phyloP scores from a whole-genome alignment of 2,329 filamentous ascomycete genomes.

The Hymenotorrendiella dingleyae region DNA sequence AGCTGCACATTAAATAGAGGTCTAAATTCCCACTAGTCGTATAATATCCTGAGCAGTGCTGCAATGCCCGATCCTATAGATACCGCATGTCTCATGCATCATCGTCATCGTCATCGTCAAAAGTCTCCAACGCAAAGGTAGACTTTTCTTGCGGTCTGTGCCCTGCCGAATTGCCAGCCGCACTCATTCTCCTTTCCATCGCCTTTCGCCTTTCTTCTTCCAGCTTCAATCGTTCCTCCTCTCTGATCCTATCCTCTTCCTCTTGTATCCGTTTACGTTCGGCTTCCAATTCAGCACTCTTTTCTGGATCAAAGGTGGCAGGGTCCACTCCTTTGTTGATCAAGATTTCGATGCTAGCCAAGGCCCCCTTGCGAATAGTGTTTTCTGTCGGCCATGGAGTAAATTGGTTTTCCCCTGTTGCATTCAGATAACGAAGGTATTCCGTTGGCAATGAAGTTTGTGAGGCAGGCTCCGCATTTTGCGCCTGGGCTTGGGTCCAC shows the following conservation, averaged over 20 bases:
- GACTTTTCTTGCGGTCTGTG: slow-evolving; percentile 31
- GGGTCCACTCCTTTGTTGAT: slow-evolving; percentile 57
- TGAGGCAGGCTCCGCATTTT: slow-evolving; percentile 14
- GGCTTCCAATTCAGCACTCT: slow-evolving; percentile 32
- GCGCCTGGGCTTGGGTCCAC: slow-evolving; percentile 14
- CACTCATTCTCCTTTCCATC: slow-evolving; percentile 24
- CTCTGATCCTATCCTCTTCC: slow-evolving; percentile 31
- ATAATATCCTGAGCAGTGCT: too few relatives aligned
- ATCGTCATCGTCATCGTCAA: slow-evolving; percentile 35
- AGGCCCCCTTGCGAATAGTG: slow-evolving; percentile 60
- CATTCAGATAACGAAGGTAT: slow-evolving; percentile 42
- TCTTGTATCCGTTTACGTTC: slow-evolving; percentile 22
- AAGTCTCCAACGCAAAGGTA: slow-evolving; percentile 36
- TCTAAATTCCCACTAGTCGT: too few relatives aligned
- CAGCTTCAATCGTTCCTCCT: slow-evolving; percentile 27
- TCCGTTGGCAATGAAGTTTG: slow-evolving; percentile 29
- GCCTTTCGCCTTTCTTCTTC: slow-evolving; percentile 18
- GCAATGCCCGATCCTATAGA: too few relatives aligned
- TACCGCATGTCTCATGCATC: too few relatives aligned
- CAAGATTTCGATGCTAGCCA: slow-evolving; percentile 59
- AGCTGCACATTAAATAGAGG: too few relatives aligned
- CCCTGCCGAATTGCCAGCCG: slow-evolving; percentile 11
- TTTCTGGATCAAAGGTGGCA: slow-evolving; percentile 50
- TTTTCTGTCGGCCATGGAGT: slow-evolving; percentile 72
- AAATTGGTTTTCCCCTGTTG: slow-evolving; percentile 53